phyloP scores from a whole-genome alignment of 345 rosid species.

The Gossypium herbaceum region DNA sequence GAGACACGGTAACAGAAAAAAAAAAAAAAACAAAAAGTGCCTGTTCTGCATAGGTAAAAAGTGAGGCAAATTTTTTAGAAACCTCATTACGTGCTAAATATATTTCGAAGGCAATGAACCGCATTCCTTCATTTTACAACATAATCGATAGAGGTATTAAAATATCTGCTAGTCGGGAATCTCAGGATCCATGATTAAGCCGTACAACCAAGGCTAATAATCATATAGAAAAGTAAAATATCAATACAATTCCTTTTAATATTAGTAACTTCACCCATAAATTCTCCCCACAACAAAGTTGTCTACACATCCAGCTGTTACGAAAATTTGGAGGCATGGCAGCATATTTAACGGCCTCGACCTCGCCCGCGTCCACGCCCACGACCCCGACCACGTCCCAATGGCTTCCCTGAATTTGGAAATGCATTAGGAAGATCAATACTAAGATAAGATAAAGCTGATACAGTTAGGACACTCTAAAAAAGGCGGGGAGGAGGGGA shows the following conservation, averaged over 20 bases:
- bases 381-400: conserved; percentile 88
- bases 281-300: conserved; percentile 29
- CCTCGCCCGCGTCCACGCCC: conserved; percentile 94
- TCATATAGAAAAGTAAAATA: background rate
- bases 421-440: conserved; percentile 12
- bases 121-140: no score
- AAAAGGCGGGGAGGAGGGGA: background rate
- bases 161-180: background rate
- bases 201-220: background rate
- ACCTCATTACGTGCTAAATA: no score
- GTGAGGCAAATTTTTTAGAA: no score
- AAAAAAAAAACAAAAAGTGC: no score
- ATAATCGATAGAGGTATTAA: background rate
- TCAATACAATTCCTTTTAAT: conserved; percentile 11
- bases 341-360: conserved; percentile 60
- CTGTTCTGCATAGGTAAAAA: no score
- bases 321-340: conserved; percentile 22
- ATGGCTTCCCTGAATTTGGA: conserved; percentile 58
- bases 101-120: background rate
- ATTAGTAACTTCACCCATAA: conserved; percentile 12
- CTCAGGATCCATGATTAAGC: conserved; percentile 9
- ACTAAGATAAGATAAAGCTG: background rate
- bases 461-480: conserved; percentile 7
- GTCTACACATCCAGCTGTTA: conserved; percentile 26
- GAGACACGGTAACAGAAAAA: no score